Percentiles rank a stretch among this genome's conserved stretches.
phyloP scores from a whole-genome alignment of 345 rosid genomes.

The Eucalyptus melliodora region DNA sequence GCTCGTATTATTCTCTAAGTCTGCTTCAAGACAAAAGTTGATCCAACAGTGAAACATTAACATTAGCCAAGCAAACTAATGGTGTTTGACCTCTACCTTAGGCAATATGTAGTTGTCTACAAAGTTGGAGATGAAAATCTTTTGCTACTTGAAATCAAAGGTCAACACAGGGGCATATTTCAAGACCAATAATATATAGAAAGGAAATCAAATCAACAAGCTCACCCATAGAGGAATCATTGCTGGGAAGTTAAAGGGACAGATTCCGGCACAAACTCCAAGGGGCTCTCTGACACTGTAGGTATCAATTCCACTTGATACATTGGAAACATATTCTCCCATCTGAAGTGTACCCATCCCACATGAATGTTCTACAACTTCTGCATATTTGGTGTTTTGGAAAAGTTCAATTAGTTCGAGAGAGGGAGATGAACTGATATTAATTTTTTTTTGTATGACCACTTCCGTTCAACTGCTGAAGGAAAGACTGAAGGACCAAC shows the following conservation, averaged over 20 bases:
- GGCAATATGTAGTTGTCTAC: background rate
- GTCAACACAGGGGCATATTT: background rate
- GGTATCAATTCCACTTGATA: constrained; percentile 86
- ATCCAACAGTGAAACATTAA: background rate
- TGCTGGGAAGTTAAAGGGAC: constrained; percentile 98
- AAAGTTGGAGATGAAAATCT: background rate
- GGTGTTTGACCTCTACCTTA: background rate
- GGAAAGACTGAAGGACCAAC: constrained; percentile 13
- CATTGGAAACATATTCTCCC: constrained; percentile 94
- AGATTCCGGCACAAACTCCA: constrained; percentile 97
- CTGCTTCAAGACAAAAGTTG: background rate
- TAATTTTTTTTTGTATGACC: background rate
- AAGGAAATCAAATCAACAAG: background rate
- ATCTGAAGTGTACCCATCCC: constrained; percentile 95
- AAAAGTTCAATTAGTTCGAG: background rate
- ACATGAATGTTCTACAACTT: constrained; percentile 98
- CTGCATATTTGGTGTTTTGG: constrained; percentile 14
- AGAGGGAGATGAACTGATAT: background rate
- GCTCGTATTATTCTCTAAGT: background rate
- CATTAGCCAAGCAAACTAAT: background rate
- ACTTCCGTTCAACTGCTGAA: background rate
- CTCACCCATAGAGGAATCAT: constrained; percentile 99
- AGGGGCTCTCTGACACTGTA: constrained; percentile 90
- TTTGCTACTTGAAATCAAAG: background rate
- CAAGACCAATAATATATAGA: background rate